Base-by-base conservation (phyloP, 2,329 filamentous ascomycete genomes). In the Meredithiella fracta region DNA sequence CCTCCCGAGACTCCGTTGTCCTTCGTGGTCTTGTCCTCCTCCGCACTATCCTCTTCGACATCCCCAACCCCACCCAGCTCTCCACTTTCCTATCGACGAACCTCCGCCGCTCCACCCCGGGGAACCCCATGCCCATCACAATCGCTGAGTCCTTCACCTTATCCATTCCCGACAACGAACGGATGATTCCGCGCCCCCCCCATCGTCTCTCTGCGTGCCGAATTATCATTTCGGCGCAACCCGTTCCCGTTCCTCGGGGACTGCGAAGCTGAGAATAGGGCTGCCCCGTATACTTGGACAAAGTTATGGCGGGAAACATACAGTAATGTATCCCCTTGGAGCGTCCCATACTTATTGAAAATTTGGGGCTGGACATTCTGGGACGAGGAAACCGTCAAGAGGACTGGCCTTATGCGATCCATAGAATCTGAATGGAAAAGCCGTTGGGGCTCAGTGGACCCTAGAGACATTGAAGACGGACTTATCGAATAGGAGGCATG, bases 351-450 rank as follows among this genome's bases (percentile, higher is more conserved):
- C 20, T 25, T 26, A 15, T 31, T 59, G 7, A 59, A 59, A 53
- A 59, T 59, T 3, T 59, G 54, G 57, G 57, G 57, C 3, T 59
- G 57, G 57, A 44, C 51, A 11, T 56, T 59, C 51, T 56, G 57
- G 57, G 57, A 59, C 42, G 34, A 44, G 1, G 42, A 34, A n/a
- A 53, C 49, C 3, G 40, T 59, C 2, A 49, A 53, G 22, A 25
- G 20, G 17, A 40, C 53, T 7, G 50, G 54, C 5, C 31, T 59
- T 23, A 22, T 55, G 42, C 29, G 26, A 31, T 26, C 20, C 20
- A 55, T 59, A 31, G 29, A 40, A 14, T 40, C 31, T 5, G 57
- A 59, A 22, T 59, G 57, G 57, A 53, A 53, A 23, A 40, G 54
- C 9, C 26, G 57, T 1, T 59, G 57, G 57, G 51, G 57, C 1